These are phyloP conservation scores for Entonaema liquescens DNA, from an alignment of 495 filamentous ascomycete species.

Conservation along the genomic window DNA sequence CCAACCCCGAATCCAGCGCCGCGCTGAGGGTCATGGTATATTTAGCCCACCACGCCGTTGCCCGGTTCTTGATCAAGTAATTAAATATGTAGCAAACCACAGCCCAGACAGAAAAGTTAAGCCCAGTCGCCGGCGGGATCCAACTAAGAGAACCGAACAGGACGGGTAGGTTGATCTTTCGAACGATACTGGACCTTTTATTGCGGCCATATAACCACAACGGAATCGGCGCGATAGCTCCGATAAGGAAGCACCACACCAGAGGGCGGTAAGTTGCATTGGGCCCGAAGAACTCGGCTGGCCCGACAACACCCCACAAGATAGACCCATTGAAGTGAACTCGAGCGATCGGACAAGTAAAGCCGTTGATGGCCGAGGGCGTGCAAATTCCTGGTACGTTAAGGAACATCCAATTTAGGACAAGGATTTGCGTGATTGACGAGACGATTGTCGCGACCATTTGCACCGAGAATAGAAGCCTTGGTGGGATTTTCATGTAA, in stretches of 20 bases:
- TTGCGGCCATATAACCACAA: slow-evolving; percentile 69
- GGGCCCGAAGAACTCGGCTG: slow-evolving; percentile 77
- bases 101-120: slow-evolving; percentile 85
- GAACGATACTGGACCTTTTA: slow-evolving; percentile 59
- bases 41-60: slow-evolving; percentile 80
- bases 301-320: slow-evolving; percentile 88
- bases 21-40: slow-evolving; percentile 89
- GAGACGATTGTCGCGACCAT: slow-evolving; percentile 82
- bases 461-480: slow-evolving; percentile 80
- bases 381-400: slow-evolving; percentile 82
- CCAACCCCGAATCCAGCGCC: slow-evolving; percentile 81
- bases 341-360: slow-evolving; percentile 85
- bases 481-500: slow-evolving; percentile 93
- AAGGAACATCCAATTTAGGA: slow-evolving; percentile 89
- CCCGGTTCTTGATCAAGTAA: slow-evolving; percentile 71
- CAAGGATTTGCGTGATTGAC: slow-evolving; percentile 79
- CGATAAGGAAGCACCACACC: slow-evolving; percentile 80
- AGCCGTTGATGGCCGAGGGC: slow-evolving; percentile 78
- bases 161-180: slow-evolving; percentile 75
- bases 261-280: slow-evolving; percentile 73
- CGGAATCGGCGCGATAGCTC: slow-evolving; percentile 71
- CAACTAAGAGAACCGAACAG: slow-evolving; percentile 77
- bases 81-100: slow-evolving; percentile 86
- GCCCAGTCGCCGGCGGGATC: slow-evolving; percentile 86
- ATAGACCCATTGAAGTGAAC: slow-evolving; percentile 92